Evolutionary conservation across 257 asterid species (phyloP), one percentile per base, ranked within the genome.

Genomic region (Asclepias syriaca): DNA sequence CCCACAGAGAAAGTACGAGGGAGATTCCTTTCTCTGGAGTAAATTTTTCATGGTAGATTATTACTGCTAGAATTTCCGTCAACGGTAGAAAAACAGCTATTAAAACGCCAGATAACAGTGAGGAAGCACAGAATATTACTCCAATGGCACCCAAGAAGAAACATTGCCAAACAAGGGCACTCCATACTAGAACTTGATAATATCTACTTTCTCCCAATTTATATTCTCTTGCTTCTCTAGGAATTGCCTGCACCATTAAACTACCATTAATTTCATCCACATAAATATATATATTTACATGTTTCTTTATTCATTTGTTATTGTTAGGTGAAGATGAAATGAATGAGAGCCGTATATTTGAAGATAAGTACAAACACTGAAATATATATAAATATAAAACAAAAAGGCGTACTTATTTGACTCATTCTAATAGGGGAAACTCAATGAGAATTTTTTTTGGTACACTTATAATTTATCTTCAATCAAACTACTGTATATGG

Each of bases 1-100:
- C 85, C 82, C 85, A 81, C 9, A 81, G 69, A 9, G 85, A 78
- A 6, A 81, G 78, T 5, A 69, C 65, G 7, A 81, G 75, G 1
- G 85, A 58, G 8, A 80, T 70, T 0, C 81, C 76, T 49, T 77
- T 77, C 21, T 68, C 78, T 3, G 77, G 57, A 32, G 66, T 69
- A 32, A 76, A 80, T 0, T 69, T 80, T 67, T 80, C 81, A 0
- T 54, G 61, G 61, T 43, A 80, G 61, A 68, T 16, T 12, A 72
- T 14, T 13, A 73, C 78, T 9, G 78, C 78, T 45, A 80, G 57
- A 40, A 72, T 15, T 58, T 73, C 77, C 1, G 80, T 75, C 5
- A 70, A 57, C 0, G 83, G 80, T 3, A 80, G 76, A 53, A 65
- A 48, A 58, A 57, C 74, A 9, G 81, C 40, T 16, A 80, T 69